Evolutionary conservation across 202 grass and related monocot genomes (phyloP), one percentile per base, ranked within the genome.

Genomic region (Schoenoplectus triqueter): DNA sequence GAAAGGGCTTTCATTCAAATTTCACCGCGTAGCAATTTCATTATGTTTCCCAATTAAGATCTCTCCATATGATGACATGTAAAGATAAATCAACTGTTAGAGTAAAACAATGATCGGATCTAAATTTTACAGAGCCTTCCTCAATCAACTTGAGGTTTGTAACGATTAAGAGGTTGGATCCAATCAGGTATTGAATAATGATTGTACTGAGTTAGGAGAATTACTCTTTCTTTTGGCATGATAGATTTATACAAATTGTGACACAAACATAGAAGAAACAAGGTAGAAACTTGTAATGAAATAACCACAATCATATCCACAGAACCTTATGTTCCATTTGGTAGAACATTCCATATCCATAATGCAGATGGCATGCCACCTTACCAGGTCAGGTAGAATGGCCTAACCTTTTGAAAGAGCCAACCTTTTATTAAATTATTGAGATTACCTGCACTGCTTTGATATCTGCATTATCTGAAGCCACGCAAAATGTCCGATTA

Each of bases 401-500:
- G 7, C 47, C 8, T 73, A 51, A 73, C 6, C 73, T 40, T 7
- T 41, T 57, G 5, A 57, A 73, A 73, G 48, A 22, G 70, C 11
- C 7, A 13, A 0, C 47, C 57, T 40, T 6, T 56, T 21, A 41
- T 57, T 57, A 41, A 40, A 39, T 44, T 7, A n/a, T 60, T 45
- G 31, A 31, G 31, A 61, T 40, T 83, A 83, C 81, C 81, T 97
- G 95, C 84, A 97, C 90, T 14, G 92, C 72, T 68, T 94, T 91
- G 68, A 87, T 81, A 51, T 97, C 95, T 0, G 95, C 92, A 55
- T 91, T 89, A 78, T 94, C 95, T 3, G 90, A 51, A 8, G 95
- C 92, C 50, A 97, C 85, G 84, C 95, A 97, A 90, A 91, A 97
- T 0, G 88, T 94, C 17, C 89, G 82, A 86, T 97, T 90, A 72